These are phyloP conservation scores for Aspergillus proliferans DNA, from an alignment of 2,329 filamentous ascomycete species.

Conservation along the genomic window DNA sequence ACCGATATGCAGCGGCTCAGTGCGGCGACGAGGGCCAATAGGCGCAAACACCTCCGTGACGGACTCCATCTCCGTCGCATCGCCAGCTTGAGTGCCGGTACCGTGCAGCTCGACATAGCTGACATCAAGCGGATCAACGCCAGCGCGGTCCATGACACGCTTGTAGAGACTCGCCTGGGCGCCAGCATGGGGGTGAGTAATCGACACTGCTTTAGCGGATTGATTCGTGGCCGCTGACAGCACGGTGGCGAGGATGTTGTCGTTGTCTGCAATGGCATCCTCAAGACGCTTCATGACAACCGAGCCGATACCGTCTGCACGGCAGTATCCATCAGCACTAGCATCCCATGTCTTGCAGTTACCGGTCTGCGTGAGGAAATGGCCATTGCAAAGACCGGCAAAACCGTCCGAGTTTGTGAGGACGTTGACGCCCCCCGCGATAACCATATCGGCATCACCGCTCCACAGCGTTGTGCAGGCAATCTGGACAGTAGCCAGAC, in stretches of 20 bases:
- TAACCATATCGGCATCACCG: constrained; percentile 71
- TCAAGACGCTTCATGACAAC: constrained; percentile 48
- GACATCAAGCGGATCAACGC: constrained; percentile 17
- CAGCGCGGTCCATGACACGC: constrained; percentile 8
- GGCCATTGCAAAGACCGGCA: constrained; percentile 57
- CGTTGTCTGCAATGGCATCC: constrained; percentile 48
- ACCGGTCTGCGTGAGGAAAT: constrained; percentile 31
- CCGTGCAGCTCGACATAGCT: constrained; percentile 38
- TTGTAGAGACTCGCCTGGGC: constrained; percentile 33
- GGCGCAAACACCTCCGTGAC: constrained; percentile 31
- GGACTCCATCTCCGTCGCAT: constrained; percentile 33
- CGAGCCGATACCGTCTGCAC: constrained; percentile 45
- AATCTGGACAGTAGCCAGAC: constrained; percentile 60
- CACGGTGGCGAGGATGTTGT: constrained; percentile 38
- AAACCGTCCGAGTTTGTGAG: constrained; percentile 75
- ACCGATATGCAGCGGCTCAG: constrained; percentile 53
- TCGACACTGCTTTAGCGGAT: constrained; percentile 40
- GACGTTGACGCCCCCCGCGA: constrained; percentile 66
- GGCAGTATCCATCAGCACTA: constrained; percentile 50
- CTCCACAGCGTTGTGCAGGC: constrained; percentile 66
- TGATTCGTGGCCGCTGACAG: constrained; percentile 40
- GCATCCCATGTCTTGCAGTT: constrained; percentile 47
- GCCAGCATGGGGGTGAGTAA: constrained; percentile 38
- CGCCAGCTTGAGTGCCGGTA: constrained; percentile 37
- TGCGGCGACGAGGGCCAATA: constrained; percentile 41